Percentiles rank a stretch among this genome's conserved stretches.
Evolutionary conservation across 2,329 filamentous ascomycete genomes (phyloP).

Genomic region (Zalaria sp.): DNA sequence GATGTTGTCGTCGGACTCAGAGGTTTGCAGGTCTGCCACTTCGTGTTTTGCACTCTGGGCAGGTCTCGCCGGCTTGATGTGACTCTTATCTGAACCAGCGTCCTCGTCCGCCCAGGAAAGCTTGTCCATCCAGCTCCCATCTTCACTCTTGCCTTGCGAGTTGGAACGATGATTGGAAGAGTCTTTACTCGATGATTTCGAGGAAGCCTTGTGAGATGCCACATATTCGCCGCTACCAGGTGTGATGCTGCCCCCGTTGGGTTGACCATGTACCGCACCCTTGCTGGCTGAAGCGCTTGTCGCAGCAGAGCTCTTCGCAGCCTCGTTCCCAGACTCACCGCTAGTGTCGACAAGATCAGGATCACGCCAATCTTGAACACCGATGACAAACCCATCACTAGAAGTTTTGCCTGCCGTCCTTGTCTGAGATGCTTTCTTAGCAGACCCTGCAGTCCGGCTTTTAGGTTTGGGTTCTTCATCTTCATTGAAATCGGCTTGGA

Average conservation of each 20-base stretch:
- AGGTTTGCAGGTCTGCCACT: neutral
- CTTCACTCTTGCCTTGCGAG: neutral
- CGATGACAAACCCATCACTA: slow-evolving; percentile 60
- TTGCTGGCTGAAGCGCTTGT: slow-evolving; percentile 16
- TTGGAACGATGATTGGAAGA: too few relatives aligned
- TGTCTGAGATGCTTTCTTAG: slow-evolving; percentile 15
- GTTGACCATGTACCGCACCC: slow-evolving; percentile 20
- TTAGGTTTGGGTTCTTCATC: slow-evolving; percentile 21
- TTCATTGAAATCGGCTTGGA: slow-evolving; percentile 52
- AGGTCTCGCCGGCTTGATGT: neutral
- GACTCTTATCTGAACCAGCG: neutral
- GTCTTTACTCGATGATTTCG: too few relatives aligned
- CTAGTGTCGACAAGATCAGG: slow-evolving; percentile 45
- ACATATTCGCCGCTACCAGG: slow-evolving; percentile 60
- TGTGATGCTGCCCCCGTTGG: slow-evolving; percentile 53
- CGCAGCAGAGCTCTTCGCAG: slow-evolving; percentile 12
- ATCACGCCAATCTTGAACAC: slow-evolving; percentile 78
- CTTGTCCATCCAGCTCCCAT: neutral
- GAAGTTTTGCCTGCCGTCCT: slow-evolving; percentile 13
- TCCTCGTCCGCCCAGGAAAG: neutral
- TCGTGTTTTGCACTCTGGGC: neutral
- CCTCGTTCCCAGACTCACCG: slow-evolving; percentile 9
- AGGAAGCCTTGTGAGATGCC: slow-evolving; percentile 15
- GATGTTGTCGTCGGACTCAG: neutral
- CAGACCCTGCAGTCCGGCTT: slow-evolving; percentile 8